Evolutionary conservation across 2,329 filamentous ascomycete genomes (phyloP).

Genomic region (Beauveria brongniartii): DNA sequence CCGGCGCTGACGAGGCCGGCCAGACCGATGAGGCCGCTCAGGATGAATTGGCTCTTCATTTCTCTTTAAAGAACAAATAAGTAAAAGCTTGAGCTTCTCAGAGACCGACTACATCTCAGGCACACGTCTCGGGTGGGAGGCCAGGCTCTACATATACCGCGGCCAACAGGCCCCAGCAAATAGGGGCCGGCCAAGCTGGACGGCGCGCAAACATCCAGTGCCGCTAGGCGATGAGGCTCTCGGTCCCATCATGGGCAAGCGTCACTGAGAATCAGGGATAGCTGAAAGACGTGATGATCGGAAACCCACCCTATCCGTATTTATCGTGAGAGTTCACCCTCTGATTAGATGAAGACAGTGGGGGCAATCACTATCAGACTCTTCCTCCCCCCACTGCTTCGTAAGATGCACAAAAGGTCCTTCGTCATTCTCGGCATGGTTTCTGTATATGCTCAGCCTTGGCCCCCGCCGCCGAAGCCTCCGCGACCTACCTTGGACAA

Average conservation of each 20-base stretch:
- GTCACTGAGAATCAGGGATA: neutral
- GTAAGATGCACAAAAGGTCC: neutral
- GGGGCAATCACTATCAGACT: neutral
- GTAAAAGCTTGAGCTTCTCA: neutral
- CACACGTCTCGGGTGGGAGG: neutral
- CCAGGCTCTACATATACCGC: neutral
- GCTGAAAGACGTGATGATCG: neutral
- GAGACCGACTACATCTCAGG: neutral
- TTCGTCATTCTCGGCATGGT: neutral
- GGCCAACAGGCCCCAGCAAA: neutral
- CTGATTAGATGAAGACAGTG: neutral
- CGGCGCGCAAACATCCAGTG: too few relatives aligned
- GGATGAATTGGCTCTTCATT: slow-evolving; percentile 6
- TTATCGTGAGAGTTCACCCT: neutral
- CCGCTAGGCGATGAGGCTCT: neutral
- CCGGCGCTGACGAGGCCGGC: slow-evolving; percentile 1
- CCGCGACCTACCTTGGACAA: neutral
- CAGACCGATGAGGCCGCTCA: slow-evolving; percentile 3
- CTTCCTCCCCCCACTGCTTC: neutral
- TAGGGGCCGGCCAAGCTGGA: neutral
- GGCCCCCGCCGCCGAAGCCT: neutral
- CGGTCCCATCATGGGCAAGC: neutral
- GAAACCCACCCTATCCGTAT: neutral
- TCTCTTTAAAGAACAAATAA: neutral
- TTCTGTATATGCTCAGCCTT: neutral